Percentiles rank a stretch among this genome's conserved stretches.
Evolutionary conservation across 2,329 filamentous ascomycete species (phyloP).

Genomic region (Penicillium sp.): DNA sequence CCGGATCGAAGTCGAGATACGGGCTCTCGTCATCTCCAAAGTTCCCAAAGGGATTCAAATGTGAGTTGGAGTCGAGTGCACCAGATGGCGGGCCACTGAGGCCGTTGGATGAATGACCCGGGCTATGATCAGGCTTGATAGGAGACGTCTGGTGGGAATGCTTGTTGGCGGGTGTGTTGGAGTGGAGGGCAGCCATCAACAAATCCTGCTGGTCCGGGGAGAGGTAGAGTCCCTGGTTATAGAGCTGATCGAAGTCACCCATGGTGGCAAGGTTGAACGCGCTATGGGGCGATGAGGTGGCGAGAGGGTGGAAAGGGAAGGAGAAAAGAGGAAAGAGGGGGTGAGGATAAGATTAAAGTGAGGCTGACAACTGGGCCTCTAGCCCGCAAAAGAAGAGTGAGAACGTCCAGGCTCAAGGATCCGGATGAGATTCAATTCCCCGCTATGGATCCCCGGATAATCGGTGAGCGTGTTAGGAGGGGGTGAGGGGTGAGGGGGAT

Average conservation of each 20-base stretch:
- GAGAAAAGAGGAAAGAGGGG: not conserved
- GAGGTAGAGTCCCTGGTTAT: conserved; percentile 62
- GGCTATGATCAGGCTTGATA: conserved; percentile 27
- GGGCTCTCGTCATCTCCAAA: conserved; percentile 68
- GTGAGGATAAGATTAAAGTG: not conserved
- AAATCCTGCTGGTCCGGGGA: conserved; percentile 75
- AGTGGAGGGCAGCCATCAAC: conserved; percentile 72
- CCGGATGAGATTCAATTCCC: not conserved
- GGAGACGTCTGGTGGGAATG: conserved; percentile 24
- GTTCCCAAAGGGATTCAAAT: conserved; percentile 46
- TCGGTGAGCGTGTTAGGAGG: not conserved
- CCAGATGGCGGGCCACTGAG: conserved; percentile 31
- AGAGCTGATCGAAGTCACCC: conserved; percentile 41
- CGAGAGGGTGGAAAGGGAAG: not conserved
- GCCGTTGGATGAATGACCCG: conserved; percentile 46
- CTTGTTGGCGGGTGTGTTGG: conserved; percentile 54
- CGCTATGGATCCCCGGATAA: not conserved
- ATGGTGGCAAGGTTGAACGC: conserved; percentile 22
- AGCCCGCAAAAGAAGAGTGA: conserved; percentile 31
- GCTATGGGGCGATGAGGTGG: not conserved
- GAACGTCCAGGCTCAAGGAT: not conserved
- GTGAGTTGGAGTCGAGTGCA: conserved; percentile 33
- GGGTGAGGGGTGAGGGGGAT: not conserved
- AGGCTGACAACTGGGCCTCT: conserved; percentile 29
- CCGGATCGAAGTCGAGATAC: conserved; percentile 77